These are phyloP conservation scores for Pseudonitzschia pungens DNA, from an alignment of 108 stramenopile genomes.

Conservation along the genomic window DNA sequence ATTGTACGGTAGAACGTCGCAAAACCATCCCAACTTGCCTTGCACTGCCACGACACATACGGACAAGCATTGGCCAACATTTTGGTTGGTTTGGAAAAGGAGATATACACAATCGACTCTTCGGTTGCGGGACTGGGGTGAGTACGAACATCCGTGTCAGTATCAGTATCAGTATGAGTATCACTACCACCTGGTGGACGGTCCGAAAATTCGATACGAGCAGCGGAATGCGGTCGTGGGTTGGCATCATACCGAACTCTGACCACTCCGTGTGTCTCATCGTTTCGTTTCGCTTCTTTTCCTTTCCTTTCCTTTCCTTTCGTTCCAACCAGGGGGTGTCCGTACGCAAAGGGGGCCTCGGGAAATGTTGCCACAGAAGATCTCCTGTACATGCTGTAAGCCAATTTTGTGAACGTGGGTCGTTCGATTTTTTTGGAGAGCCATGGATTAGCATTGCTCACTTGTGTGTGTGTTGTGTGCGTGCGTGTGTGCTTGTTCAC, in stretches of 20 bases:
- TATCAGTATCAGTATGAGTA: too few species aligned
- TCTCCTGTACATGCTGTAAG: constrained; percentile 87
- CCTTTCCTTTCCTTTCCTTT: too few species aligned
- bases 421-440: too few species aligned
- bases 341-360: constrained; percentile 85
- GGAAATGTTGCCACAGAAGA: constrained; percentile 95
- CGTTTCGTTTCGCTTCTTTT: constrained; percentile 19
- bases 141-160: too few species aligned
- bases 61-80: constrained; percentile 89
- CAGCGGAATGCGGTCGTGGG: too few species aligned
- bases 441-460: neutral
- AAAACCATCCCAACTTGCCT: constrained; percentile 50
- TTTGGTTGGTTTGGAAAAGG: constrained; percentile 61
- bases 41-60: constrained; percentile 93
- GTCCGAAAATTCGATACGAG: too few species aligned
- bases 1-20: too few species aligned
- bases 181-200: too few species aligned
- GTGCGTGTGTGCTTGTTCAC: neutral
- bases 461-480: neutral
- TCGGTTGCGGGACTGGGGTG: constrained; percentile 83
- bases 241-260: too few species aligned
- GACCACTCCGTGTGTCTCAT: too few species aligned
- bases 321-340: constrained; percentile 43
- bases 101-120: constrained; percentile 70
- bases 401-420: too few species aligned